Evolutionary conservation across 495 filamentous ascomycete species (phyloP), one percentile per base, ranked within the genome.

Genomic region (Tuber brumale): DNA sequence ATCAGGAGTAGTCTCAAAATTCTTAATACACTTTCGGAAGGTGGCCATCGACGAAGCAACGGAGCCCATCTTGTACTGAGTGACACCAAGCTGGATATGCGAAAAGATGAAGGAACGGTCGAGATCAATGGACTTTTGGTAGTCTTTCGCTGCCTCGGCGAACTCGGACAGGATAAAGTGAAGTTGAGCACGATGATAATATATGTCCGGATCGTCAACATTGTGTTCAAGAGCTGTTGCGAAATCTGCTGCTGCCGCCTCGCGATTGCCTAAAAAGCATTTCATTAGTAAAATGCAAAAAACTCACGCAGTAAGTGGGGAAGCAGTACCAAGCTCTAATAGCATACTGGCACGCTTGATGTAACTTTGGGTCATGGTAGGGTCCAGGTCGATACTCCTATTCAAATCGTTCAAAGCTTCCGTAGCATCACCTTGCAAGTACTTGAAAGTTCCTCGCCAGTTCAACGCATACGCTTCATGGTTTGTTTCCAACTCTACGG

Each of bases 1-100:
- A 83, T 99, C 95, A 8, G 95, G 94, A 14, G 95, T 93, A 78
- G 93, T 92, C 78, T 94, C 92, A 82, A 99, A 99, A 85, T 96
- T 97, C 92, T 98, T 99, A 81, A 97, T 94, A 83, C 94, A 97
- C 44, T 94, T 88, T 76, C 95, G 88, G 90, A 99, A 99, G 9
- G 96, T 98, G 21, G 96, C 94, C 94, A 97, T 98, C 41, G 94
- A 97, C 10, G 94, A 97, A 5, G 95, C 95, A 71, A 98, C 92
- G 16, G 94, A 97, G 75, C 95, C 96, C 93, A 97, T 96, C 90
- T 99, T 99, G 86, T 99, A 99, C 85, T 99, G 95, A 70, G 95
- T 99, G 61, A 99, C 95, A 85, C 95, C 95, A 72, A 99, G 92
- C 84, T 99, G 95, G 81, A 99, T 98, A 87, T 99, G 95, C 16